These are phyloP conservation scores for Dryadomyces quercus-mongolicae DNA, from an alignment of 2,329 filamentous ascomycete genomes.

Conservation along the genomic window DNA sequence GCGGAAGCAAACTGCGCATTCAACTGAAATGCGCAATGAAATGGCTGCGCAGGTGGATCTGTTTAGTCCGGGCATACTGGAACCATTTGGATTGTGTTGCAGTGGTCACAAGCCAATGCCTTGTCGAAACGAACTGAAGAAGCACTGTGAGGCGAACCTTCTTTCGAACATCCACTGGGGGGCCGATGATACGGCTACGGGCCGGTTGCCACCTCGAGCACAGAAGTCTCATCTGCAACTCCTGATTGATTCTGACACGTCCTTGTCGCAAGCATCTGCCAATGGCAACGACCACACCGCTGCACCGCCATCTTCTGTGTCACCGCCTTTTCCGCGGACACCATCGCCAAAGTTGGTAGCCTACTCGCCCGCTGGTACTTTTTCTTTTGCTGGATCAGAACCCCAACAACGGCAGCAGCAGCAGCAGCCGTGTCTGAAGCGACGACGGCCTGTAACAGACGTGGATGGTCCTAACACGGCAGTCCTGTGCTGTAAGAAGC, in stretches of 20 bases:
- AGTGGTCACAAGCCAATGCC: slow-evolving; percentile 1
- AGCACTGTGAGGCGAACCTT: too few relatives aligned
- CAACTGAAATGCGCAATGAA: neutral
- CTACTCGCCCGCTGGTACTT: neutral
- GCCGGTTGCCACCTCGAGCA: neutral
- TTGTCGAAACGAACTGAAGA: neutral
- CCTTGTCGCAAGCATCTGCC: neutral
- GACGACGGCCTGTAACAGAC: slow-evolving; percentile 39
- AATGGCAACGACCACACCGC: neutral
- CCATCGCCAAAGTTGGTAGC: neutral
- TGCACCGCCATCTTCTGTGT: neutral
- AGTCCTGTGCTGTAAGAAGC: slow-evolving; percentile 49
- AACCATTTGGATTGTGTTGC: slow-evolving; percentile 17
- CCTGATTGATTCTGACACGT: neutral
- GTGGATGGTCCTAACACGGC: slow-evolving; percentile 45
- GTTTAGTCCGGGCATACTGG: slow-evolving; percentile 11
- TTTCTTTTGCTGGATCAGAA: neutral
- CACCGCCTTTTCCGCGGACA: neutral
- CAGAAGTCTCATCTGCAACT: neutral
- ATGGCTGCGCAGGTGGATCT: slow-evolving; percentile 19
- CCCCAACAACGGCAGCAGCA: neutral
- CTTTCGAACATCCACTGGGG: neutral
- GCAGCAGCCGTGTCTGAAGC: slow-evolving; percentile 26
- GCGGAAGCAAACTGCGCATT: neutral
- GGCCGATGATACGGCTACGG: neutral